Evolutionary conservation across 345 rosid genomes (phyloP).

Genomic region (Populus euphratica): DNA sequence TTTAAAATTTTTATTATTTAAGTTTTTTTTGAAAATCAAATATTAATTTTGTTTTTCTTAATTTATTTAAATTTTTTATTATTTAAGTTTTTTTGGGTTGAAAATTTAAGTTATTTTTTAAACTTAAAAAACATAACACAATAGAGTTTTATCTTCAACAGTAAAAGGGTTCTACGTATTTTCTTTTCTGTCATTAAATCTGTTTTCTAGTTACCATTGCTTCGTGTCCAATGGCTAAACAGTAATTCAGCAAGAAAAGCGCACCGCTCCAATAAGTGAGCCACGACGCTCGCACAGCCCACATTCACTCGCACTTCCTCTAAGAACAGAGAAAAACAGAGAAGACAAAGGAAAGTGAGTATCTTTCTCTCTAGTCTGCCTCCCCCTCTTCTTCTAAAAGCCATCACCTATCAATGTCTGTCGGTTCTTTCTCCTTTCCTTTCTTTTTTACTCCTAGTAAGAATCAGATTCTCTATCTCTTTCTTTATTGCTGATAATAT

Average conservation of each 20-base stretch:
- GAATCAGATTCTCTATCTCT: slow-evolving; percentile 5
- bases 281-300: not conserved
- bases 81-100: too few relatives aligned
- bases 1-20: too few relatives aligned
- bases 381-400: slow-evolving; percentile 3
- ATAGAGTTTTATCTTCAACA: too few relatives aligned
- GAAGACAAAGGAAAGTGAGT: not conserved
- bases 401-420: not conserved
- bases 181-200: too few relatives aligned
- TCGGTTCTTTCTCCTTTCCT: not conserved
- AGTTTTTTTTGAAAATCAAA: too few relatives aligned
- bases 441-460: not conserved
- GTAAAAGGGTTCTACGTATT: too few relatives aligned
- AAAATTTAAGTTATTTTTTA: too few relatives aligned
- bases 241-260: not conserved
- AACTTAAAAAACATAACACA: too few relatives aligned
- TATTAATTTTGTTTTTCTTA: too few relatives aligned
- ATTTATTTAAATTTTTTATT: too few relatives aligned
- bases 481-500: not conserved
- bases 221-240: not conserved
- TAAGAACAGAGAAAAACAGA: not conserved
- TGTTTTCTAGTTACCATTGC: too few relatives aligned
- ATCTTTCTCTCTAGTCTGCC: slow-evolving; percentile 8
- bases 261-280: not conserved
- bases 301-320: not conserved